A percentile compares a stretch with the other conserved stretches of the same genome.
Conservation (phyloP, 371 early-diverging fungal genomes). For the Apophysomyces variabilis region DNA sequence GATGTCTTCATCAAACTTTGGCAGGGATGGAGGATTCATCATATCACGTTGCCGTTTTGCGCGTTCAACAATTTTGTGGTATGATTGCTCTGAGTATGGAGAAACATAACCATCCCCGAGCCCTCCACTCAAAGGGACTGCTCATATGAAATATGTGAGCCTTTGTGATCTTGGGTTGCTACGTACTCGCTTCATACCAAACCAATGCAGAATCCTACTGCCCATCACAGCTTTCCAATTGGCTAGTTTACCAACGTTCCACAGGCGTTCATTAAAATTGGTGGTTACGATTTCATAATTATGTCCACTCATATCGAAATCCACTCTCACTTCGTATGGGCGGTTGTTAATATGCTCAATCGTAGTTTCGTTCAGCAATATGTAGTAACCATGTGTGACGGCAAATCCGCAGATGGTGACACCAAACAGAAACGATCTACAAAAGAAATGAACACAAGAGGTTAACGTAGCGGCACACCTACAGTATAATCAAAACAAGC, state of each 20-base stretch:
- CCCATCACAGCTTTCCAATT: constrained; percentile 59
- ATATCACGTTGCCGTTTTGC: constrained; percentile 45
- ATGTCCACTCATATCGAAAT: constrained; percentile 47
- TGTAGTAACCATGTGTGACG: constrained; percentile 53
- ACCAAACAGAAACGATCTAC: constrained; percentile 45
- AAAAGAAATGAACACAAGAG: not conserved
- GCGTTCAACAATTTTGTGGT: constrained; percentile 39
- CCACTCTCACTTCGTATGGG: constrained; percentile 46
- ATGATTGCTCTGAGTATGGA: constrained; percentile 54
- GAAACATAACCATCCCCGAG: constrained; percentile 56
- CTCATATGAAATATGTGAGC: too few relatives aligned
- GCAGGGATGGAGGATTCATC: not conserved
- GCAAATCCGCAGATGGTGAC: constrained; percentile 54
- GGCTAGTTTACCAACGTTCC: constrained; percentile 42
- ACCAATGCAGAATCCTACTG: constrained; percentile 35
- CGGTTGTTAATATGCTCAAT: constrained; percentile 59
- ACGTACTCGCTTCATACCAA: constrained; percentile 33
- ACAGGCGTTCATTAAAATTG: constrained; percentile 47
- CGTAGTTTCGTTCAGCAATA: constrained; percentile 58
- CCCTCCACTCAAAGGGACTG: constrained; percentile 45
- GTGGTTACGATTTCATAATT: constrained; percentile 54
- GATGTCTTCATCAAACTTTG: not conserved
- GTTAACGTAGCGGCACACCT: constrained; percentile 13
- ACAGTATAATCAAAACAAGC: constrained; percentile 47
- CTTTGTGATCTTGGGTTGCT: not conserved